Evolutionary conservation across 306 rosid genomes (phyloP).

Genomic region (Potentilla sterilis): DNA sequence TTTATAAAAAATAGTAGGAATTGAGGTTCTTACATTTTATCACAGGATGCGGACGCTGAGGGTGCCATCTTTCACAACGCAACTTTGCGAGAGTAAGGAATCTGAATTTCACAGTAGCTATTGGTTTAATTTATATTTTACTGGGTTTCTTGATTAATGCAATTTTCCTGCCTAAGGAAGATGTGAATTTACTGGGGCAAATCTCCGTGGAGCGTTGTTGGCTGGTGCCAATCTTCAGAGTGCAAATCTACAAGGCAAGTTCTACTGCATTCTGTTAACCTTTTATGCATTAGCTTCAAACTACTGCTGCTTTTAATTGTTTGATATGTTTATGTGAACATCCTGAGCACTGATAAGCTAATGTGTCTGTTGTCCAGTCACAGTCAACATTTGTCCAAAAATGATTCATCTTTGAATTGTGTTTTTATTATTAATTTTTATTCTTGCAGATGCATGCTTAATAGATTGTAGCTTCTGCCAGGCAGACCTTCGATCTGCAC

Average conservation of each 20-base stretch:
- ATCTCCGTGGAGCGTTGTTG: slow-evolving; percentile 87
- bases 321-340: background rate
- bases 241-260: slow-evolving; percentile 88
- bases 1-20: background rate
- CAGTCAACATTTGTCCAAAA: background rate
- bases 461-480: slow-evolving; percentile 81
- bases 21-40: slow-evolving; percentile 2
- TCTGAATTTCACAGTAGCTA: slow-evolving; percentile 15
- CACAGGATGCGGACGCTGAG: slow-evolving; percentile 91
- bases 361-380: background rate
- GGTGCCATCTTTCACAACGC: slow-evolving; percentile 83
- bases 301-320: slow-evolving; percentile 2
- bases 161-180: slow-evolving; percentile 73
- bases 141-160: slow-evolving; percentile 32
- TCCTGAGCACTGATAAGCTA: background rate
- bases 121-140: slow-evolving; percentile 20
- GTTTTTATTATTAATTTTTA: background rate
- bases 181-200: slow-evolving; percentile 97
- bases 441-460: slow-evolving; percentile 81
- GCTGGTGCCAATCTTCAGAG: slow-evolving; percentile 87
- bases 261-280: slow-evolving; percentile 18
- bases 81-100: slow-evolving; percentile 85
- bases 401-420: background rate
- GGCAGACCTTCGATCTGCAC: slow-evolving; percentile 94
- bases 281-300: background rate